Evolutionary conservation across 441 rosid genomes (phyloP).

Genomic region (Capsella rubella): DNA sequence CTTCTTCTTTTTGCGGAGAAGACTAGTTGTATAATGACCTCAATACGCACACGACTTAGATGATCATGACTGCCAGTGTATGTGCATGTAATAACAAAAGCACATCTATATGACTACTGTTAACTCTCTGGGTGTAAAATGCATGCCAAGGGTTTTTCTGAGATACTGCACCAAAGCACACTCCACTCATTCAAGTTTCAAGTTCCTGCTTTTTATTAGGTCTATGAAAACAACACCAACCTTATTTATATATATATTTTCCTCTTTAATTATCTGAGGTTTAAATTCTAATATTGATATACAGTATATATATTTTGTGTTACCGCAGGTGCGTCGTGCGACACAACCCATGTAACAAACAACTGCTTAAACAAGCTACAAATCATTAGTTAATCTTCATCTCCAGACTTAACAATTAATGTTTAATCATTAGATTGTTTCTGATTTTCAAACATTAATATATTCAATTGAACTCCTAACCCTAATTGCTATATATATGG

Average conservation of each 20-base stretch:
- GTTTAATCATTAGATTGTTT: neutral
- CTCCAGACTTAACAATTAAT: neutral
- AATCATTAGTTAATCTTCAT: neutral
- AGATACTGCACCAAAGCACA: neutral
- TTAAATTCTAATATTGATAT: neutral
- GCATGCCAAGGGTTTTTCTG: neutral
- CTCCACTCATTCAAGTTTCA: neutral
- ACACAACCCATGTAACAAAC: neutral
- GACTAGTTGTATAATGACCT: too few species aligned
- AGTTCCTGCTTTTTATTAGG: neutral
- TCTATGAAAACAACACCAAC: slow-evolving; percentile 17
- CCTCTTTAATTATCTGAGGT: neutral
- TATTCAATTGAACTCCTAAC: neutral
- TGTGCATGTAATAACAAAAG: slow-evolving; percentile 25
- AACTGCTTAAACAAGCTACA: neutral
- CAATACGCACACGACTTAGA: slow-evolving; percentile 5
- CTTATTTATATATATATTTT: neutral
- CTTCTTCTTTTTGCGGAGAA: slow-evolving; percentile 6
- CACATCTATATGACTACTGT: slow-evolving; percentile 9
- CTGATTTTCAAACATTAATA: neutral
- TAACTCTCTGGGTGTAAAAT: slow-evolving; percentile 6
- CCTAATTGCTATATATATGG: neutral
- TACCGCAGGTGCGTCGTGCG: neutral
- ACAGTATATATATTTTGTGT: neutral
- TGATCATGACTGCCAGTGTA: slow-evolving; percentile 2